Base-by-base conservation (phyloP, 2,329 filamentous ascomycete genomes). In the Calonectria pteridis region DNA sequence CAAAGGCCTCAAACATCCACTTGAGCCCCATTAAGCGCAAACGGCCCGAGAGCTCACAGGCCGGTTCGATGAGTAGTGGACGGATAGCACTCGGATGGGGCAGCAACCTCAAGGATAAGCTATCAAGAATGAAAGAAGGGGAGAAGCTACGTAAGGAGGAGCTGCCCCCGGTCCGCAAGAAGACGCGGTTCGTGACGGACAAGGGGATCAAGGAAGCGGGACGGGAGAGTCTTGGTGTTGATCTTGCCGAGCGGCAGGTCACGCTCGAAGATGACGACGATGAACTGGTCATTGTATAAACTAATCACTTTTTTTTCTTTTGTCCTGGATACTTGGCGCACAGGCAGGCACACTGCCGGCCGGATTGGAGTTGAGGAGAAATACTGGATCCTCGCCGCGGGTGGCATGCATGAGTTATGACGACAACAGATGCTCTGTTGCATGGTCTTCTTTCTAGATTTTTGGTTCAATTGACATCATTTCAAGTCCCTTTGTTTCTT, bases 121-220 rank as follows among this genome's bases (percentile, higher is more conserved):
- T 93, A 31, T 83, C 88, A 4, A 86, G 88, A 75, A 93, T 93
- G 91, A 91, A 89, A 80, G 88, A 91, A 5, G 91, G 91, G 2
- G 90, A 91, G 82, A 89, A 86, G 76, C 79, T 91, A 28, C 81
- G 81, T 73, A 80, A 78, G 66, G 79, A 81, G 59, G 78, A 78
- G 33, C 79, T 81, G 37, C 81, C 82, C 80, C 91, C 90, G 0
- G 88, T 91, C 37, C 88, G 90, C 77, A 93, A 95, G 85, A 95
- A 94, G 88, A 95, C 94, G 66, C 88, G 94, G n/a, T 95, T 96
- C 81, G 89, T 95, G 50, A 95, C 94, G 31, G 91, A 92, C 51
- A 94, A 93, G 82, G 94, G 94, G 0, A 95, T 96, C 75, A 90
- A 92, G 69, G 93, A 95, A 83, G 94, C 94, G 5, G 94, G 94